Base-by-base conservation (phyloP, 805 yeast genomes). In the Myxozyma kluyveri region DNA sequence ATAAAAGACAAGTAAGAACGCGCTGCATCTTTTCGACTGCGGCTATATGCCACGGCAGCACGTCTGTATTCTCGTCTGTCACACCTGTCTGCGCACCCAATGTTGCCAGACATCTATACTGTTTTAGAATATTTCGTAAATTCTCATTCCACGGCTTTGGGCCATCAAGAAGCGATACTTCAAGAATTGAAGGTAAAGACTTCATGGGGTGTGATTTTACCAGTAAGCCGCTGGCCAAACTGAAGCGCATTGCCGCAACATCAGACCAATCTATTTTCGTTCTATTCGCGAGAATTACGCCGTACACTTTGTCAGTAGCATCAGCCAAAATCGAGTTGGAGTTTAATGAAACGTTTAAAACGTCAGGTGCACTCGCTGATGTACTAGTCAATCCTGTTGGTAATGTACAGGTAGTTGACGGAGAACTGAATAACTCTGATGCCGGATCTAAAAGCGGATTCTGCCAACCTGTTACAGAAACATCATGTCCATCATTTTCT, bases 21-120 rank as follows among this genome's bases (percentile, higher is more conserved):
- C 61, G 40, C 43, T 52, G 53, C 61, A 64, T 59, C 52, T 69
- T 69, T 17, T 58, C 63, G 0, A 65, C 68, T 2, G 72, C 73
- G 37, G 58, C 63, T 3, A 71, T 63, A 52, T 72, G 75, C 75
- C 75, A 71, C 1, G 75, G 75, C 22, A 66, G 41, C 2, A 70
- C 57, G 0, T 67, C 62, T 17, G 59, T 56, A 31, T 62, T 54
- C 0, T 62, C 49, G 23, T 63, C 57, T 10, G 59, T 42, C 3
- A 72, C 70, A 2, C 75, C 75, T 1, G 64, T 57, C 37, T 57
- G 51, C 31, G 66, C 68, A 2, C 70, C 67, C 26, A 67, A 53
- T 4, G 70, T 59, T 2, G 72, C 72, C 22, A 72, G 59, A 1
- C 67, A 62, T 4, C 74, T 61, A 57, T 63, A 71, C 54, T 72